Evolutionary conservation across 495 filamentous ascomycete genomes (phyloP), one percentile per base, ranked within the genome.

Genomic region (Penicillium chermesinum): DNA sequence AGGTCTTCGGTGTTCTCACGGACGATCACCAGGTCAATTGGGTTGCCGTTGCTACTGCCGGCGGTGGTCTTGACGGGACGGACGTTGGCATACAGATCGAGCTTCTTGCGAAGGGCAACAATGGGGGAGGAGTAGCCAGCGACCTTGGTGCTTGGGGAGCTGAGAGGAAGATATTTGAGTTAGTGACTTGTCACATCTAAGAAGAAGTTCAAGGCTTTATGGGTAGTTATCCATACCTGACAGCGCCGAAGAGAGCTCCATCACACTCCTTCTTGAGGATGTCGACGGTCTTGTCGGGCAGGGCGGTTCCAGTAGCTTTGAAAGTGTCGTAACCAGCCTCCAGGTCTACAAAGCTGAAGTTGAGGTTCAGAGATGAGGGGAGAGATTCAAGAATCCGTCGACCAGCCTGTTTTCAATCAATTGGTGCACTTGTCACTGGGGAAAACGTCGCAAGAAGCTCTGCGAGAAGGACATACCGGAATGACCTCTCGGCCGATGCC

Each of bases 401-500:
- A 48, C 91, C 93, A 44, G 93, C 91, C 78, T 80, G 55, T 36
- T 53, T 27, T 39, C 2, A 38, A 27, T 35, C 51, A 52, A 53
- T 54, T 53, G 60, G 41, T 17, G 37, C 21, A 35, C 46, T 8
- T 8, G 46, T 44, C 18, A 43, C 55, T 53, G 21, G 40, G 16
- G 30, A 41, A 44, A 41, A 44, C 25, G 33, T 53, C 39, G 40
- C 46, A 49, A 32, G 18, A 20, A 47, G 32, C 27, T 32, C 50
- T 41, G 33, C 37, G 33, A 42, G 33, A 43, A 41, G 16, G 48
- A 59, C 70, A 50, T 65, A 79, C 76, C 54, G 94, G 94, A 70
- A 98, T 96, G 66, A 98, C 93, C 73, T 98, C 93, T 62, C 87
- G 88, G 66, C 93, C 93, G 69, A 98, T 98, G 67, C 93, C 93